Base-by-base conservation (phyloP, 1,139 yeast genomes). In the Diutina siamensis region DNA sequence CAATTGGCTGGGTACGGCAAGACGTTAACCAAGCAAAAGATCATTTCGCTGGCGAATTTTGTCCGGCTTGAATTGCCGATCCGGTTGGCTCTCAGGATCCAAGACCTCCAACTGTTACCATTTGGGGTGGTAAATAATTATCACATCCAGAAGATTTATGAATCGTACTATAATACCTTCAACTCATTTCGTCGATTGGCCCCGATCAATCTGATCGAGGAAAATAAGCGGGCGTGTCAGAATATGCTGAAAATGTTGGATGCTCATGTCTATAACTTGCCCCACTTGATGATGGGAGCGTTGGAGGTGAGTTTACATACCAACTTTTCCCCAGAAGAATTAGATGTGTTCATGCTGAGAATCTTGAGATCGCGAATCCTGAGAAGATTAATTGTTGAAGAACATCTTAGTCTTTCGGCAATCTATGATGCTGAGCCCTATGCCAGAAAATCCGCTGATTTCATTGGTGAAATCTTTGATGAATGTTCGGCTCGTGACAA, bases 211-310 rank as follows among this genome's bases (percentile, higher is more conserved):
- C 76, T 81, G 0, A 60, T 87, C 45, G 79, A 81, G 41, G 94
- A 87, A 47, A 89, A 89, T 57, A 80, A 77, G 35, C 63, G 65
- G 53, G 88, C 89, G 58, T 83, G 95, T 57, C 65, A 66, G 33
- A 71, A 78, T 40, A 67, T 88, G 48, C 71, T 76, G 32, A 67
- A 72, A 28, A 73, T 88, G 51, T 65, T 89, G 52, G 89, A 83
- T 59, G 83, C 79, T 55, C 95, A 89, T 62, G 71, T 86, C 44
- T 68, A 81, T 49, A 85, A 87, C 53, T 69, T 89, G 49, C 92
- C 97, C 1, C 92, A 88, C 58, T 68, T 89, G 50, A 83, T 89
- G 72, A 85, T 87, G 89, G 97, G 97, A 2, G 88, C 94, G 1
- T 67, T 88, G 48, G 97, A 89, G 56, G 83, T 84, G 47, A 76